Percentiles rank a stretch among this genome's conserved stretches.
Evolutionary conservation across 2,329 filamentous ascomycete genomes (phyloP).

Genomic region (Pseudogymnoascus pannorum): DNA sequence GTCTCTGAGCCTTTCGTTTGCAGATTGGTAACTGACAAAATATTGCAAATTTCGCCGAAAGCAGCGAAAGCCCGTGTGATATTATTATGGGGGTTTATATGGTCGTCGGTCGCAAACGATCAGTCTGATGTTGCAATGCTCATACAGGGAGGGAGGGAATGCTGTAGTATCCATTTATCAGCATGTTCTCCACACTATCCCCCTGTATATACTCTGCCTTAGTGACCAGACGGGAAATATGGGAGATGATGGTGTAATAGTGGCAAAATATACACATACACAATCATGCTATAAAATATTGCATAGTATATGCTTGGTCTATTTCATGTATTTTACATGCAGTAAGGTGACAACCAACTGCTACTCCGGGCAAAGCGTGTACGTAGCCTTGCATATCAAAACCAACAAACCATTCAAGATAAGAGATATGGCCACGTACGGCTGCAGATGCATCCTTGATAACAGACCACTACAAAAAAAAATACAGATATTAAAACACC

Average conservation of each 20-base stretch:
- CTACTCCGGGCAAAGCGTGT: background rate
- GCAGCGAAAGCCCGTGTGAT: too few relatives aligned
- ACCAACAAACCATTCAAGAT: too few relatives aligned
- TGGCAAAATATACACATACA: too few relatives aligned
- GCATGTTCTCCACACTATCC: background rate
- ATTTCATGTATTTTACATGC: too few relatives aligned
- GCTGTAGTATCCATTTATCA: too few relatives aligned
- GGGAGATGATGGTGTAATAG: background rate
- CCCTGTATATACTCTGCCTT: background rate
- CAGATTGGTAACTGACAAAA: background rate
- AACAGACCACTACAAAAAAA: background rate
- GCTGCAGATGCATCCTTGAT: background rate
- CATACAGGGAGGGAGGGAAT: background rate
- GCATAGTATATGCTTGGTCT: too few relatives aligned
- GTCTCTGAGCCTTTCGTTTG: background rate
- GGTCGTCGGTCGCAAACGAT: background rate
- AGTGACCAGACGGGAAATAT: background rate
- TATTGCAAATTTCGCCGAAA: constrained; percentile 1
- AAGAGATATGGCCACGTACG: background rate
- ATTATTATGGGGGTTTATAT: background rate
- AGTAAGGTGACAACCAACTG: background rate
- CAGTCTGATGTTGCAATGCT: background rate
- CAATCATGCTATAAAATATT: too few relatives aligned
- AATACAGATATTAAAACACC: background rate
- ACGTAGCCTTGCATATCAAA: background rate